phyloP scores from a whole-genome alignment of 176 grass and related monocot species.

The Otatea glauca region DNA sequence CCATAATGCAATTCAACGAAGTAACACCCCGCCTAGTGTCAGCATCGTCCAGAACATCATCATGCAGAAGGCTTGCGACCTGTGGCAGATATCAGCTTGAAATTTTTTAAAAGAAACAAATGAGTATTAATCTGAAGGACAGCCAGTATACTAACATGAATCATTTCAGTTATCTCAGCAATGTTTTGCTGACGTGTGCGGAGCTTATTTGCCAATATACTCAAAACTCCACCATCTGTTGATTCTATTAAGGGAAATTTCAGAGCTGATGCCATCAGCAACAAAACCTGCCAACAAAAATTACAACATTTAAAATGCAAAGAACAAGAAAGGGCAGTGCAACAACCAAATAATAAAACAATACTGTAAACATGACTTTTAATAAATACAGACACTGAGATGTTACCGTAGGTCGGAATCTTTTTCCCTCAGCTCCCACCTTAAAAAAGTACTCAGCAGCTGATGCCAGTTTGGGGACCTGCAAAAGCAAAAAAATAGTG shows the following conservation, averaged over 20 bases:
- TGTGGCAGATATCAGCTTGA: constrained; percentile 44
- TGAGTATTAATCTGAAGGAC: constrained; percentile 22
- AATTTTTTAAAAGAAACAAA: constrained; percentile 3
- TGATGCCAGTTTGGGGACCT: constrained; percentile 95
- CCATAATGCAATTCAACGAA: constrained; percentile 95
- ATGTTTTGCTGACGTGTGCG: constrained; percentile 75
- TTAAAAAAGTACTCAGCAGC: constrained; percentile 96
- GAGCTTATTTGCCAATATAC: constrained; percentile 63
- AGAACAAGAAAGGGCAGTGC: not conserved
- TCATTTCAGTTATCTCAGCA: constrained; percentile 99
- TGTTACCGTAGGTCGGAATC: constrained; percentile 91
- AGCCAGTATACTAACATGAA: constrained; percentile 69
- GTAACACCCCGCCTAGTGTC: constrained; percentile 91
- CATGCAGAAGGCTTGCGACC: constrained; percentile 97
- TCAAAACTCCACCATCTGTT: constrained; percentile 62
- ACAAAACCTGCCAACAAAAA: constrained; percentile 68
- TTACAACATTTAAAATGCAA: constrained; percentile 1
- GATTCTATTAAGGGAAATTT: constrained; percentile 70
- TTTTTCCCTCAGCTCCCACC: constrained; percentile 89
- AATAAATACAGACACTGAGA: constrained; percentile 3
- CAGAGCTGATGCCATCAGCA: constrained; percentile 93
- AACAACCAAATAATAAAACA: not conserved
- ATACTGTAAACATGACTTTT: not conserved
- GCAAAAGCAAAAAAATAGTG: constrained; percentile 31
- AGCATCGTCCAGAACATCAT: constrained; percentile 98